Base-by-base conservation (phyloP, 2,329 filamentous ascomycete species). In the Aspergillus neotritici region DNA sequence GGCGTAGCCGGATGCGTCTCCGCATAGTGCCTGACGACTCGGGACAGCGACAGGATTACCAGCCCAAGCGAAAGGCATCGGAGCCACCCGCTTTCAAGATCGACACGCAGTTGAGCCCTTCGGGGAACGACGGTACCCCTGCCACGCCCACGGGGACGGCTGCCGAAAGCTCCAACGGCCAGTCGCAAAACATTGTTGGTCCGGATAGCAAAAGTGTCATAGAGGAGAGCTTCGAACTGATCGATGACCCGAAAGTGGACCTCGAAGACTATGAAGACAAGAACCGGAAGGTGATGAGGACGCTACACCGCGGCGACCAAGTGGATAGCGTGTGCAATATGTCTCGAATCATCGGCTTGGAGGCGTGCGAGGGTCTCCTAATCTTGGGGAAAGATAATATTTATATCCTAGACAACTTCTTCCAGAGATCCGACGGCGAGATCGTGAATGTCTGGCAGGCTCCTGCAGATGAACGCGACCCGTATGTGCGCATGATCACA, bases 381-480 rank as follows among this genome's bases (percentile, higher is more conserved):
- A 94, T 98, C 42, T 77, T 97, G 32, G 93, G 93, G 13, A 95
- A 94, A 64, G 86, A 91, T 55, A 85, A 83, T 37, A 76, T 98
- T 12, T 98, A 98, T 61, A 84, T 98, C 53, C 85, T 97, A 66
- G 93, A 98, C 67, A 91, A 93, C 55, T 91, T 95, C 58, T 97
- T 98, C 63, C 91, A 97, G 60, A 82, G 91, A 50, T 83, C 86
- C 2, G 93, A 96, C 58, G 91, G 91, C 10, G 94, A 98, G 63
- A 96, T 98, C 59, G 87, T 98, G 46, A 91, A 95, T 57, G 90
- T 95, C 7, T 91, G 87, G 80, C 89, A 97, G 66, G 94, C 93
- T 2, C 89, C 91, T 0, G 73, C 79, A 1, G 90, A 97, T 53
- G 94, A 98, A 66, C 83, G 93, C 15, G 93, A 98, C 57, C 88